Base-by-base conservation (phyloP, 306 rosid species). In the Spatholobus suberectus region DNA sequence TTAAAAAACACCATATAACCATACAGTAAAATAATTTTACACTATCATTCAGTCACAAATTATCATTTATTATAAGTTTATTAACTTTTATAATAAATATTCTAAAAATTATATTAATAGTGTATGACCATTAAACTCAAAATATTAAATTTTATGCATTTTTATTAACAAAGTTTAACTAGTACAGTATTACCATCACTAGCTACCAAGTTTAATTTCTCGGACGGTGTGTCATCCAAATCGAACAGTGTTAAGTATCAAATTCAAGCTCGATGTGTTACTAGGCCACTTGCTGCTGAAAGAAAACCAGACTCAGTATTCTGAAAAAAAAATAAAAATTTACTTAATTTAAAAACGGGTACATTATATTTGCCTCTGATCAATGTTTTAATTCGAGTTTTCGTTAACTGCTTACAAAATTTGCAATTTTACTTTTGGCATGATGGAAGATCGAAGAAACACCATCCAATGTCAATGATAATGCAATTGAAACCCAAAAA, bases 401-500 rank as follows among this genome's bases (percentile, higher is more conserved):
- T n/a, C n/a, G n/a, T n/a, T n/a, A n/a, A 58, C 14, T 8, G 62
- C 62, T 55, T 55, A 21, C 5, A 12, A 23, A 23, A 23, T 58
- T 58, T 5, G 15, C 8, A 51, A 59, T 13, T 62, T 29, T 83
- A 7, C n/a, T 26, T 57, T 46, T 76, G 11, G 21, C 10, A 67
- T 8, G 43, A 57, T 10, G 14, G n/a, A 59, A 40, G 35, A 74
- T 43, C 13, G 26, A 54, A 79, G 70, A 66, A 68, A 34, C 73
- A 43, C 6, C 52, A 74, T 23, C 8, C 34, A 61, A 86, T 34
- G 47, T 51, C 70, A 63, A 67, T 49, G 58, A 29, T 13, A 77
- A 65, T 49, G 68, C 7, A 2, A 76, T 24, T n/a, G 26, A 17
- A 58, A 51, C 66, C 8, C 47, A 26, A 70, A 73, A 7, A 74